Base-by-base conservation (phyloP, 352 stramenopile species). In the Phytophthora cryptogea region DNA sequence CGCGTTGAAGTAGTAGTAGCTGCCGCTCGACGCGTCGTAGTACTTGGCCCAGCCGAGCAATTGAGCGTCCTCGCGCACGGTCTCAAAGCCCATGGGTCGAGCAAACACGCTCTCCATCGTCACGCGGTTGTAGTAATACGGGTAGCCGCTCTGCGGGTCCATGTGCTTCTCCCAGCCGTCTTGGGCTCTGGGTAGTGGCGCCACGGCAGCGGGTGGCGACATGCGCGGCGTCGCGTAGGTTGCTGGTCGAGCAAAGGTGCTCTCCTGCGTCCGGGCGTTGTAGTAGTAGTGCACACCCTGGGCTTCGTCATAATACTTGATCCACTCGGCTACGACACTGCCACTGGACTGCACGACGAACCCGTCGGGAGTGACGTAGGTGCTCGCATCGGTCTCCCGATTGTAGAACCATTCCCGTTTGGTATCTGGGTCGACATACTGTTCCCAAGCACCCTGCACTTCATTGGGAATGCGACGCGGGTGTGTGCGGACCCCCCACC, bases 71-170 rank as follows among this genome's bases (percentile, higher is more conserved):
- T 63, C 42, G 9, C 65, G 59, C 8, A 9, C 53, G 1, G 68
- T 73, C 28, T 54, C 49, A 40, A 78, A 78, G 44, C 67, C 58
- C 32, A 70, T 61, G 1, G 66, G 67, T 0, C 74, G 56, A 27
- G 59, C 39, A 46, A 84, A 97, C 35, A 76, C 89, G 39, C 83
- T 90, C 60, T 92, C 84, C 35, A 66, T 70, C 0, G 87, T 94
- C 17, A 53, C 48, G 46, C 73, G 60, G 68, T 96, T 94, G 73
- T 87, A 94, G 69, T 93, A 97, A 62, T 95, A 95, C 9, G 53
- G 54, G 8, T 78, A 64, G 2, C 74, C 78, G 11, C 70, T 84
- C 8, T 67, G 33, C 5, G 67, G 51, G 37, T 93, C 83, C 1
- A 74, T 13, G 56, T 85, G 82, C 37, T 80, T 80, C 36, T 74